Conservation (phyloP, 1,284 basidiomycete species). For the Hymenochaete sp. region DNA sequence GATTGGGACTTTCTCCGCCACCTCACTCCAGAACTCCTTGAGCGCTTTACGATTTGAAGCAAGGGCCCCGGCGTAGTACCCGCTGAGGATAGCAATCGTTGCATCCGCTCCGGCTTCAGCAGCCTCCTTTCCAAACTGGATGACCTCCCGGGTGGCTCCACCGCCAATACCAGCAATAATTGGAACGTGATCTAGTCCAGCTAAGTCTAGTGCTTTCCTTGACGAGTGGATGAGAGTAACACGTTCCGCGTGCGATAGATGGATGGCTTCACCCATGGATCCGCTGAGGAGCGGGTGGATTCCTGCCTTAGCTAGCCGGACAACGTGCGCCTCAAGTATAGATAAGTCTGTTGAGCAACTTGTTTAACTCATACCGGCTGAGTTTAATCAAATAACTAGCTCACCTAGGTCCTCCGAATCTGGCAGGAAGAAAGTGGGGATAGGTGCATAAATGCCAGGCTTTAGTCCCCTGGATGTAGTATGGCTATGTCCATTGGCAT, state of each 20-base stretch:
- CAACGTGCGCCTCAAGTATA: constrained; percentile 67
- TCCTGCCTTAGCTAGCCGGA: constrained; percentile 61
- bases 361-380: background rate
- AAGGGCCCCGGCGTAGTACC: constrained; percentile 78
- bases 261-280: constrained; percentile 78
- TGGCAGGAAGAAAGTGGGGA: constrained; percentile 77
- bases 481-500: background rate
- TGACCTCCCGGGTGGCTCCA: constrained; percentile 74
- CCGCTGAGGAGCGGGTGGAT: constrained; percentile 73
- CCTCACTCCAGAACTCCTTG: constrained; percentile 71
- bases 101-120: constrained; percentile 79
- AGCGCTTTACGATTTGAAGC: constrained; percentile 54
- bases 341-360: constrained; percentile 69
- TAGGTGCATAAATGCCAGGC: constrained; percentile 77
- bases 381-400: constrained; percentile 25
- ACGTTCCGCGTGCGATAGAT: constrained; percentile 71
- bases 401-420: constrained; percentile 75
- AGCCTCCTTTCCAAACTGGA: constrained; percentile 65
- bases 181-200: constrained; percentile 52
- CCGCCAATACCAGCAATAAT: constrained; percentile 78
- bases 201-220: constrained; percentile 64
- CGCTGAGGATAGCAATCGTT: constrained; percentile 76
- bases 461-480: constrained; percentile 44
- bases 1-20: constrained; percentile 70
- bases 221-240: constrained; percentile 58